These are phyloP conservation scores for Linnemannia zychae DNA, from an alignment of 192 early-diverging fungal species.

Conservation along the genomic window DNA sequence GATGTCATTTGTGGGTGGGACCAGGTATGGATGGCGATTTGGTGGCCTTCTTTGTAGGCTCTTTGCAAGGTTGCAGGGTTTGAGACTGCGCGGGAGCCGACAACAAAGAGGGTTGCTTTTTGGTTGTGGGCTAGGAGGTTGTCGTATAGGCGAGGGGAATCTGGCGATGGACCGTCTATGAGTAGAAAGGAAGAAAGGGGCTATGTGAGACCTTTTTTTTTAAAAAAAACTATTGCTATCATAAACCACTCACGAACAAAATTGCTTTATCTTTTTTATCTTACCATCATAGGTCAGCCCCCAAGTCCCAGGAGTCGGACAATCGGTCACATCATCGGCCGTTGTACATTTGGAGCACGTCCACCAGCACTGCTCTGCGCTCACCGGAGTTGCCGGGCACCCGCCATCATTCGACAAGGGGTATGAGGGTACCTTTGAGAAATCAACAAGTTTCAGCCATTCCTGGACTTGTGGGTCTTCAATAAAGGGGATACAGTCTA, in stretches of 20 bases:
- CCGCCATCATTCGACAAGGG: constrained; percentile 53
- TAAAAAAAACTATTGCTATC: too few relatives aligned
- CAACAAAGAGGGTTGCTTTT: constrained; percentile 65
- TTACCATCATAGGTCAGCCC: constrained; percentile 65
- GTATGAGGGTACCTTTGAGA: constrained; percentile 41
- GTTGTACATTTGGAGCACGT: constrained; percentile 55
- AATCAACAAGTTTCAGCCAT: constrained; percentile 58
- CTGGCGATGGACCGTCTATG: constrained; percentile 64
- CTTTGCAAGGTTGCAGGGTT: constrained; percentile 49
- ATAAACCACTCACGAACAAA: too few relatives aligned
- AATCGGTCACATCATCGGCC: constrained; percentile 36
- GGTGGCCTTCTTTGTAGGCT: constrained; percentile 52
- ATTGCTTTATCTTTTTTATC: too few relatives aligned
- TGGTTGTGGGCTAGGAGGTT: constrained; percentile 53
- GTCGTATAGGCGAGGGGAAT: constrained; percentile 59
- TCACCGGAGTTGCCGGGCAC: constrained; percentile 19
- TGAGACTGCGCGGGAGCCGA: constrained; percentile 62
- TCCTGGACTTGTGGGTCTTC: constrained; percentile 51
- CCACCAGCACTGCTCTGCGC: constrained; percentile 63
- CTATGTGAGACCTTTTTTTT: too few relatives aligned
- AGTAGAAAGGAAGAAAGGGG: neutral
- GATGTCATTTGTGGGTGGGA: constrained; percentile 68
- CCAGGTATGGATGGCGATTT: constrained; percentile 69
- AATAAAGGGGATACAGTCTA: constrained; percentile 35
- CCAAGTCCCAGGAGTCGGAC: constrained; percentile 63